Evolutionary conservation across 2,329 filamentous ascomycete species (phyloP).

Genomic region (Coleophoma cylindrospora): DNA sequence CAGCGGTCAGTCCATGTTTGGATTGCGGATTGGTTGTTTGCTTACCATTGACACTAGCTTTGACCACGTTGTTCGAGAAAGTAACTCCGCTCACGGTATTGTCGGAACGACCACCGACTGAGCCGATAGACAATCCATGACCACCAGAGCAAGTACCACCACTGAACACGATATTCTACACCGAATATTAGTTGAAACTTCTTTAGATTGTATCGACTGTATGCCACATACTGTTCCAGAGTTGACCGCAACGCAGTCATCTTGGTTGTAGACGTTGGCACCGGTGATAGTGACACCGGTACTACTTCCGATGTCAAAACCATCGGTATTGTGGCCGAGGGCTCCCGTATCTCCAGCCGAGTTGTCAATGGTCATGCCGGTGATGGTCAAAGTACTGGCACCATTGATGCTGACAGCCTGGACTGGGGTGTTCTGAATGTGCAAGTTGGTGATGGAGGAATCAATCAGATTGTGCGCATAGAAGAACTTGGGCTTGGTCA

Average conservation of each 20-base stretch:
- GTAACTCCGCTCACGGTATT: constrained; percentile 49
- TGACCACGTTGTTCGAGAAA: constrained; percentile 40
- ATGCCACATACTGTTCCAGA: constrained; percentile 35
- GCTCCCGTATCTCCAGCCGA: constrained; percentile 40
- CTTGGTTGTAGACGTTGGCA: constrained; percentile 49
- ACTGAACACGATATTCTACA: constrained; percentile 25
- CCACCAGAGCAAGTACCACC: constrained; percentile 6
- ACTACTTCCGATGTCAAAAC: constrained; percentile 41
- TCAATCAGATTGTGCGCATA: constrained; percentile 42
- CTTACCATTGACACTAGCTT: constrained; percentile 47
- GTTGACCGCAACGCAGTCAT: constrained; percentile 54
- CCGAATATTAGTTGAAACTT: constrained; percentile 1
- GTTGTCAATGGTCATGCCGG: constrained; percentile 50
- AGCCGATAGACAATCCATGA: constrained; percentile 48
- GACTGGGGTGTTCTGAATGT: constrained; percentile 47
- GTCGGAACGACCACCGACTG: constrained; percentile 48
- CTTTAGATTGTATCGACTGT: constrained; percentile 32
- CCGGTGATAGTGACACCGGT: constrained; percentile 41
- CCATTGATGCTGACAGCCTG: constrained; percentile 34
- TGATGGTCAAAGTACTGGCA: constrained; percentile 36
- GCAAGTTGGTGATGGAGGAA: constrained; percentile 41
- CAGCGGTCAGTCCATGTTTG: constrained; percentile 32
- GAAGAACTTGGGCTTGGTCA: constrained; percentile 61
- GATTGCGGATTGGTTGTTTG: constrained; percentile 22
- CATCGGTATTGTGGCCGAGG: constrained; percentile 44